These are phyloP conservation scores for Macroventuria anomochaeta DNA, from an alignment of 2,329 filamentous ascomycete genomes.

Conservation along the genomic window DNA sequence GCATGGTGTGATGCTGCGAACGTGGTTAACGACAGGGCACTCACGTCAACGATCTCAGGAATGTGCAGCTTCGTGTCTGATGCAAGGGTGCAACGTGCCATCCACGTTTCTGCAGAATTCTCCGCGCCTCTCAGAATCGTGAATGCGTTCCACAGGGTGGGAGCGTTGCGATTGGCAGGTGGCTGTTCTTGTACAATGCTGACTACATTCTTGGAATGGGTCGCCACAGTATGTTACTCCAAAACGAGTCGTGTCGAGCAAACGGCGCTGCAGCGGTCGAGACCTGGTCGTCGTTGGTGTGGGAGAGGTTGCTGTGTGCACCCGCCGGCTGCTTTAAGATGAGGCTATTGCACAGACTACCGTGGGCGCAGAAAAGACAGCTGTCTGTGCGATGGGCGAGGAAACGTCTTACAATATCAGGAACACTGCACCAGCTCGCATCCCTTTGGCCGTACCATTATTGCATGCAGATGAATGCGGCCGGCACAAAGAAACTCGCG, in stretches of 20 bases:
- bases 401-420: constrained; percentile 11
- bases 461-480: constrained; percentile 26
- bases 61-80: constrained; percentile 18
- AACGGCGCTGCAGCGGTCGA: constrained; percentile 43
- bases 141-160: constrained; percentile 29
- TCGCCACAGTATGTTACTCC: constrained; percentile 36
- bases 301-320: constrained; percentile 13
- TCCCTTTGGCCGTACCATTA: constrained; percentile 19
- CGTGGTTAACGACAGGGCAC: background rate
- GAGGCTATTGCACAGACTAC: constrained; percentile 22
- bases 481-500: constrained; percentile 14
- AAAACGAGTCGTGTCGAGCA: constrained; percentile 35
- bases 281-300: constrained; percentile 27
- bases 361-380: constrained; percentile 27
- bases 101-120: constrained; percentile 42
- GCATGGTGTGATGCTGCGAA: background rate
- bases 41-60: constrained; percentile 3
- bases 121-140: constrained; percentile 37
- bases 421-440: constrained; percentile 8
- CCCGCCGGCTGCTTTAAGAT: constrained; percentile 1
- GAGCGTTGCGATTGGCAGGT: constrained; percentile 33
- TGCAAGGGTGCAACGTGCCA: constrained; percentile 47
- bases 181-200: constrained; percentile 16
- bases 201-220: constrained; percentile 22
- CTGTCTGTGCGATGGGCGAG: constrained; percentile 18